phyloP scores from a whole-genome alignment of 768 basidiomycete species.

The Boletus rubroflammeus region DNA sequence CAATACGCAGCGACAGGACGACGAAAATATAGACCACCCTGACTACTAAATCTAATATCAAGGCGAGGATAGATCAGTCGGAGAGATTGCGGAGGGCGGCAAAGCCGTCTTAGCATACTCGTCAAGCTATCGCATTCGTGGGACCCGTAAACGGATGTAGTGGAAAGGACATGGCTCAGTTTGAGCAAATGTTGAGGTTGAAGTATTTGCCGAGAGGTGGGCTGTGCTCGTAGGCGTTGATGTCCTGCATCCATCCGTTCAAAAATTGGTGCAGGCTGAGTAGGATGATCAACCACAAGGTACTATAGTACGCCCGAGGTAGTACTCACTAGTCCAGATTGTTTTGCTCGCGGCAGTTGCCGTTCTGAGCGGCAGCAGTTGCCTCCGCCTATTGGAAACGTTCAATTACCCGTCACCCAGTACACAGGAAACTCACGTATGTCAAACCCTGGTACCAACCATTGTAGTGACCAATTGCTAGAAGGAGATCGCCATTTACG shows the following conservation, averaged over 20 bases:
- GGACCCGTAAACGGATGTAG: not conserved
- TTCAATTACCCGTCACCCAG: not conserved
- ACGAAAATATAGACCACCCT: not conserved
- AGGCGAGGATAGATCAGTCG: not conserved
- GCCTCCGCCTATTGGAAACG: slow-evolving; percentile 41
- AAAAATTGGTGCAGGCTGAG: slow-evolving; percentile 61
- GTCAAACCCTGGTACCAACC: slow-evolving; percentile 66
- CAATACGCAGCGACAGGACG: not conserved
- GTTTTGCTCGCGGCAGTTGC: slow-evolving; percentile 72
- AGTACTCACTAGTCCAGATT: slow-evolving; percentile 79
- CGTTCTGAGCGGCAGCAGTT: slow-evolving; percentile 49
- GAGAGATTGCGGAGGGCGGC: not conserved
- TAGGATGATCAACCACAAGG: not conserved
- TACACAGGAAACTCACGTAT: slow-evolving; percentile 37
- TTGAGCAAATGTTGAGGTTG: slow-evolving; percentile 48
- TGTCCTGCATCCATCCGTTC: slow-evolving; percentile 69
- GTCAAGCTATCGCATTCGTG: not conserved
- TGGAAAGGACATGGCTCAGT: not conserved
- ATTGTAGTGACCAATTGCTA: slow-evolving; percentile 70
- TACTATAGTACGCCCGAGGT: not conserved
- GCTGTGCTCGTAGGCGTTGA: slow-evolving; percentile 44
- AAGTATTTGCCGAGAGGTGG: slow-evolving; percentile 60
- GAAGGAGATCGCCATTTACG: slow-evolving; percentile 46
- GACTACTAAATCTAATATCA: not conserved
- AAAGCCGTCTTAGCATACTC: not conserved